Evolutionary conservation across 176 grass and related monocot genomes (phyloP).

Genomic region (Chrysopogon serrulatus): DNA sequence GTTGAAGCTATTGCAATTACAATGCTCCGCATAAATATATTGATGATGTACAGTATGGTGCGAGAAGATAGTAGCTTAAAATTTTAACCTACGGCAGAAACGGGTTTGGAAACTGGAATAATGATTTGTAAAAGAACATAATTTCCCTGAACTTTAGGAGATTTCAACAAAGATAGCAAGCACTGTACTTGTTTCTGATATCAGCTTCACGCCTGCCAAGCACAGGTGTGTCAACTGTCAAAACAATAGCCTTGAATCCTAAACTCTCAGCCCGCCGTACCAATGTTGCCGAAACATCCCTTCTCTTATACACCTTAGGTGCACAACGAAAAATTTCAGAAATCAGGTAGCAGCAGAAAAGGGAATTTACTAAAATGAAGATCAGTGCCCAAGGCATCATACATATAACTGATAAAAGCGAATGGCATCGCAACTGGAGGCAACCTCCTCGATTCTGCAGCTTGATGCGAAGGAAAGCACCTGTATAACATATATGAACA

Average conservation of each 20-base stretch:
- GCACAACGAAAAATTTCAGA: background rate
- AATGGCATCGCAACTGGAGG: constrained; percentile 58
- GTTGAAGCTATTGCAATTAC: background rate
- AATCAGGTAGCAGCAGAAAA: background rate
- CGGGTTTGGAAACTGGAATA: background rate
- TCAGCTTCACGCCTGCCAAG: constrained; percentile 76
- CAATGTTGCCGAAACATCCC: constrained; percentile 60
- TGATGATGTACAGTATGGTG: background rate
- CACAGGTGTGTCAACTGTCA: constrained; percentile 82
- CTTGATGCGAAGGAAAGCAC: constrained; percentile 68
- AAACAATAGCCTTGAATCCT: constrained; percentile 79
- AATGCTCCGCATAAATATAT: background rate
- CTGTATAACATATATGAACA: constrained; percentile 25
- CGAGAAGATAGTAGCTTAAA: background rate
- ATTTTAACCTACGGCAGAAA: background rate
- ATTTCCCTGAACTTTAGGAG: background rate
- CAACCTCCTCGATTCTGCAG: constrained; percentile 78
- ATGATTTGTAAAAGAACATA: background rate
- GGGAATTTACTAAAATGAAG: background rate
- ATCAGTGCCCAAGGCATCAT: constrained; percentile 17
- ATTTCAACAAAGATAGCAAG: background rate
- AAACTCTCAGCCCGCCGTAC: constrained; percentile 57
- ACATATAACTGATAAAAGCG: constrained; percentile 96
- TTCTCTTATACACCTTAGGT: constrained; percentile 45
- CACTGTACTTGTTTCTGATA: constrained; percentile 84